These are phyloP conservation scores for Suhomyces canberraensis DNA, from an alignment of 805 yeast species.

Conservation along the genomic window DNA sequence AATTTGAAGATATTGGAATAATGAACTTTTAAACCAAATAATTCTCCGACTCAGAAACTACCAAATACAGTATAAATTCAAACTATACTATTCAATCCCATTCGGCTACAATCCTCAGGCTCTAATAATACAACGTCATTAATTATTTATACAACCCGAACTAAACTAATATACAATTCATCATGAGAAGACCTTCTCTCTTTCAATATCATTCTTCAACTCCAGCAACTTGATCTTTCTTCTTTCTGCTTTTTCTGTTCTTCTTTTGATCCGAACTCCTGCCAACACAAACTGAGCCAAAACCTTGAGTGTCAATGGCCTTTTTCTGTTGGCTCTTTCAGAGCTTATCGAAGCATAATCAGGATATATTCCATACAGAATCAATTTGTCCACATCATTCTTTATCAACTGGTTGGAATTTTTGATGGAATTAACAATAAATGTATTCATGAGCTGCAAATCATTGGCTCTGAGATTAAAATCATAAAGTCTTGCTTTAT, in stretches of 20 bases:
- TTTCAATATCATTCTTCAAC: slow-evolving; percentile 30
- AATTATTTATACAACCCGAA: too few relatives aligned
- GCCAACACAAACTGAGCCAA: slow-evolving; percentile 40
- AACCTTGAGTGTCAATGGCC: slow-evolving; percentile 25
- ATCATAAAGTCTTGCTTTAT: slow-evolving; percentile 47
- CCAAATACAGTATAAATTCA: too few relatives aligned
- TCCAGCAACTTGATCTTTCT: slow-evolving; percentile 24
- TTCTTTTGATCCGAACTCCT: slow-evolving; percentile 28
- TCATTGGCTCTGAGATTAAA: slow-evolving; percentile 33
- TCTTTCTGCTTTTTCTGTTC: slow-evolving; percentile 25
- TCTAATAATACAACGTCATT: too few relatives aligned
- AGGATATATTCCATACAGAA: slow-evolving; percentile 33
- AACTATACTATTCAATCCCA: too few relatives aligned
- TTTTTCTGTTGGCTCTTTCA: slow-evolving; percentile 11
- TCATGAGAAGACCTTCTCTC: slow-evolving; percentile 13
- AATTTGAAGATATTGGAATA: too few relatives aligned
- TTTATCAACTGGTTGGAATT: slow-evolving; percentile 24
- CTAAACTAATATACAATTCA: not conserved
- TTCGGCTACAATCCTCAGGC: not conserved
- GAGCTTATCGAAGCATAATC: slow-evolving; percentile 18
- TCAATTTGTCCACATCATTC: slow-evolving; percentile 26
- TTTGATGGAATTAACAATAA: slow-evolving; percentile 25
- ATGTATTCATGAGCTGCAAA: slow-evolving; percentile 32
- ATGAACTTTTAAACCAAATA: too few relatives aligned
- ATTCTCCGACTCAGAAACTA: too few relatives aligned